Evolutionary conservation across 1,284 basidiomycete genomes (phyloP), one percentile per base, ranked within the genome.

Genomic region (Cryptococcus wingfieldii): DNA sequence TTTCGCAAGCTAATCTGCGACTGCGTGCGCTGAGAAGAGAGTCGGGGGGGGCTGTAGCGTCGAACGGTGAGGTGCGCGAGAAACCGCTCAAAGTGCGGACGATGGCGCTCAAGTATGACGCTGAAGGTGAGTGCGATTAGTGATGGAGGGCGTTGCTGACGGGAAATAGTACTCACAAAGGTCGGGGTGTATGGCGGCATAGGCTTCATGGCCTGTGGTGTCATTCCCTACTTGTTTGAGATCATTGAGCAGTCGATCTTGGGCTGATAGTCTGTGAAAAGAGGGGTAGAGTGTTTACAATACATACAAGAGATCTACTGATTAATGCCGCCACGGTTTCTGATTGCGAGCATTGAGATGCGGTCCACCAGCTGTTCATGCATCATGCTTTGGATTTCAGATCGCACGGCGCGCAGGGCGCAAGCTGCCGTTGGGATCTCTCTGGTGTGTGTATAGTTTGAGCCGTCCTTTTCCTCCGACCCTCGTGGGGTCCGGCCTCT

Each of bases 111-210:
- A 65, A 61, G 43, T 68, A 70, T 47, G 64, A 66, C 56, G 62
- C 62, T 10, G 64, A 70, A 56, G 65, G 70, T 71, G 53, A 53
- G 62, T 60, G 23, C 34, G 25, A 38, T 39, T 61, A 10, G 31
- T 6, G 31, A 8, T 8, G 31, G 10, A 34, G 31, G 31, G 31
- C 31, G 31, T 8, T 6, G 31, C 31, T 34, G 10, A 34, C 31
- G 3, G 31, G 31, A 10, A 3, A 34, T 34, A 91, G 90, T 95
- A 8, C 76, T 94, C 60, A 94, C 92, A 31, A 95, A 94, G 78
- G 87, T 94, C 4, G 84, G 91, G 47, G 92, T 95, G 3, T 97
- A 96, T 70, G 82, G 83, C 50, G 91, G 90, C 0, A 94, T 96
- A 58, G 90, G 83, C 0, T 71, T 88, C 27, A 71, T 93, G 16